These are phyloP conservation scores for Melampsora americana DNA, from an alignment of 1,284 basidiomycete genomes.

Conservation along the genomic window DNA sequence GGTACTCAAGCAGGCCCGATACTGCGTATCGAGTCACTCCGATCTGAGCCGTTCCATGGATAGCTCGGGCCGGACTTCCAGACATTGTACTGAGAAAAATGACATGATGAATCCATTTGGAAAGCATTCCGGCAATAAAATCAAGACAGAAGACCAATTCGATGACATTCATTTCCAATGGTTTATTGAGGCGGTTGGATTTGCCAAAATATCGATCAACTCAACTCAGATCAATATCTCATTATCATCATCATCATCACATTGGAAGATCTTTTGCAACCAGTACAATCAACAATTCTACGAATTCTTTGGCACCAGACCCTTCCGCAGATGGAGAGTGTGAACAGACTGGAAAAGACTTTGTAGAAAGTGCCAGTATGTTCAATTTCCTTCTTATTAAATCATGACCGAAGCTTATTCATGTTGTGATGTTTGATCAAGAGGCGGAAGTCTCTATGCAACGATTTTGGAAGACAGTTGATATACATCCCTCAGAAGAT, in stretches of 20 bases:
- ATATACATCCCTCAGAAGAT: conserved; percentile 50
- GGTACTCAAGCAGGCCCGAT: too few species aligned
- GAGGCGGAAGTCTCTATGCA: conserved; percentile 79
- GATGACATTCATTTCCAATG: too few species aligned
- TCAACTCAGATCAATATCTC: background rate
- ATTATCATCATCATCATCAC: background rate
- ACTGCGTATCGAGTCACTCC: too few species aligned
- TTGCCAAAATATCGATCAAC: background rate
- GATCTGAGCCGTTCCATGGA: too few species aligned
- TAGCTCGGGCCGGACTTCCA: too few species aligned
- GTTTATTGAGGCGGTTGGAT: too few species aligned
- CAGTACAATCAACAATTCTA: background rate
- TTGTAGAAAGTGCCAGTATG: background rate
- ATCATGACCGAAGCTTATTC: background rate
- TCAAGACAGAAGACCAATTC: too few species aligned
- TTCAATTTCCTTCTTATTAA: background rate
- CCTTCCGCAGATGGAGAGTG: background rate
- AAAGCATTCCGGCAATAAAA: too few species aligned
- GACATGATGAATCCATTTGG: too few species aligned
- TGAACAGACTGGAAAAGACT: background rate
- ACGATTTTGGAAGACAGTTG: conserved; percentile 84
- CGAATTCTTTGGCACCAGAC: background rate
- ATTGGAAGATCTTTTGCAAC: background rate
- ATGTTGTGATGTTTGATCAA: conserved; percentile 51
- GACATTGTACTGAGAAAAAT: too few species aligned